phyloP scores from a whole-genome alignment of 1,284 basidiomycete genomes.

The Sporisorium iseilematis-ciliati region DNA sequence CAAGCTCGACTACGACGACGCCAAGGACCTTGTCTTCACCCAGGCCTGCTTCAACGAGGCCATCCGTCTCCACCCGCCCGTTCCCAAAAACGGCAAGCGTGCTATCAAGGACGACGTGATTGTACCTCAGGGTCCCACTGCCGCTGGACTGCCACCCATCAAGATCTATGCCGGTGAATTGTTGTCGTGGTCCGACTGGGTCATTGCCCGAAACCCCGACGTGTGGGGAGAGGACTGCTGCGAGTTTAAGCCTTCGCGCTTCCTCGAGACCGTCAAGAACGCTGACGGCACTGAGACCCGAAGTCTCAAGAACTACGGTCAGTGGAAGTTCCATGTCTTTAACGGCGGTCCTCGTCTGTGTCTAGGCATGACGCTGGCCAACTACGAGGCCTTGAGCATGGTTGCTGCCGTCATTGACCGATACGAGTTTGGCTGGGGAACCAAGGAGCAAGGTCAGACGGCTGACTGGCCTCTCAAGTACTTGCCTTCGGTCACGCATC shows the following conservation, averaged over 20 bases:
- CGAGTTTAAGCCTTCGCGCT: slow-evolving; percentile 57
- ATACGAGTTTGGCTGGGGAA: slow-evolving; percentile 57
- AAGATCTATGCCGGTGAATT: slow-evolving; percentile 52
- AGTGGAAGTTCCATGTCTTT: slow-evolving; percentile 63
- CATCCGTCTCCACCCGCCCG: slow-evolving; percentile 57
- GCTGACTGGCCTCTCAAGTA: slow-evolving; percentile 55
- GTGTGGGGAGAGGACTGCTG: slow-evolving; percentile 59
- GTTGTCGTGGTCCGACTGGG: slow-evolving; percentile 63
- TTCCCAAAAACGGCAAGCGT: slow-evolving; percentile 61
- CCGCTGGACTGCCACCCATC: slow-evolving; percentile 54
- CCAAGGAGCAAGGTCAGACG: slow-evolving; percentile 52
- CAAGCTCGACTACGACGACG: slow-evolving; percentile 50
- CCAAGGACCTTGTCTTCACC: slow-evolving; percentile 57
- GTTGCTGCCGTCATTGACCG: slow-evolving; percentile 34
- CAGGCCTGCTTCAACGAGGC: slow-evolving; percentile 60
- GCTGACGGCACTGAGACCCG: slow-evolving; percentile 33
- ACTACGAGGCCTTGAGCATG: slow-evolving; percentile 54
- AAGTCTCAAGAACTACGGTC: slow-evolving; percentile 42
- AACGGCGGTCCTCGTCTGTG: slow-evolving; percentile 63
- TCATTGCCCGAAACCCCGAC: slow-evolving; percentile 55
- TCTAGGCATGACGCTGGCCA: slow-evolving; percentile 60
- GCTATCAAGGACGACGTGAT: slow-evolving; percentile 58
- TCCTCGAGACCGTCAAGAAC: slow-evolving; percentile 38
- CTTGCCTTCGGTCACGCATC: slow-evolving; percentile 54
- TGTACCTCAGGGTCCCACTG: slow-evolving; percentile 49